Percentiles rank a stretch among this genome's conserved stretches.
Evolutionary conservation across 2,329 filamentous ascomycete species (phyloP).

Genomic region (Fusarium setosum): DNA sequence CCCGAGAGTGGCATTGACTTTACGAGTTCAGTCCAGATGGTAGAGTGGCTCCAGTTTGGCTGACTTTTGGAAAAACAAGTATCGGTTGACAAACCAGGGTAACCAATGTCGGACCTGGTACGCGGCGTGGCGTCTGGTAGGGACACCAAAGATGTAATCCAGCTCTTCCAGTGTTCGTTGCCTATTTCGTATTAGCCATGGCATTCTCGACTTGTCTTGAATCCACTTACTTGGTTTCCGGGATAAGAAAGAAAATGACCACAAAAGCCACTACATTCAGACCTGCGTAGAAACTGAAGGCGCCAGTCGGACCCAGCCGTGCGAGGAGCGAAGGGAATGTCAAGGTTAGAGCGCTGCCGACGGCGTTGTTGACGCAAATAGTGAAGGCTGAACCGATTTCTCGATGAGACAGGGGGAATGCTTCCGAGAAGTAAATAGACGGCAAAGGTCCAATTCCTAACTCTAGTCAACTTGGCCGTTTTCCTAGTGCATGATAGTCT

Average conservation of each 20-base stretch:
- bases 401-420: conserved; percentile 65
- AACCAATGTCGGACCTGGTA: conserved; percentile 50
- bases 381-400: conserved; percentile 50
- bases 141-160: conserved; percentile 52
- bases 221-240: conserved; percentile 59
- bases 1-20: too few species aligned
- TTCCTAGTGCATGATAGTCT: rapidly evolving
- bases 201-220: rapidly evolving
- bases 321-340: conserved; percentile 60
- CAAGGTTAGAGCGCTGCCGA: conserved; percentile 45
- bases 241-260: conserved; percentile 72
- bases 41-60: conserved; percentile 48
- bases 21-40: conserved; percentile 21
- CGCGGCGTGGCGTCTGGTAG: conserved; percentile 44
- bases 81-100: conserved; percentile 48
- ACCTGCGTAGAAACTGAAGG: conserved; percentile 70
- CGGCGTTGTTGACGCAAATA: conserved; percentile 46
- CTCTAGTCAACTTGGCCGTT: neutral
- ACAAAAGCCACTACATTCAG: conserved; percentile 70
- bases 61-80: conserved; percentile 42
- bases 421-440: conserved; percentile 63
- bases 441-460: conserved; percentile 46
- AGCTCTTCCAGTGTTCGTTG: conserved; percentile 54
- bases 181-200: conserved; percentile 2
- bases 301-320: conserved; percentile 51